Conservation (phyloP, 2,329 filamentous ascomycete genomes). For the Ophiostoma montium region DNA sequence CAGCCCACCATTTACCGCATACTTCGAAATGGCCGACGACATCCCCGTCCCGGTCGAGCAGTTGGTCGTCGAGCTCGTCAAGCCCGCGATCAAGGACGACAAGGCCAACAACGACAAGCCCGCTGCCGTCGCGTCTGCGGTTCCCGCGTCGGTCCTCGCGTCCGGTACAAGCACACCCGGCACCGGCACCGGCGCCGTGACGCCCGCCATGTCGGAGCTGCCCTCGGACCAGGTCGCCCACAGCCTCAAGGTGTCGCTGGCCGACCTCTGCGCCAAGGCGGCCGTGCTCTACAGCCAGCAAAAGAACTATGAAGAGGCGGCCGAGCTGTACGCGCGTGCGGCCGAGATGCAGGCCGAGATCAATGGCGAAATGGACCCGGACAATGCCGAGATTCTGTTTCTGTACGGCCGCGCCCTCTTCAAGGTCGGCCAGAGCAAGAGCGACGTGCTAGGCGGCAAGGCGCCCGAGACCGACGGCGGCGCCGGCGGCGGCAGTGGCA, state of each 20-base stretch:
- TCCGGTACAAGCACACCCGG: slow-evolving; percentile 17
- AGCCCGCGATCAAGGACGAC: slow-evolving; percentile 1
- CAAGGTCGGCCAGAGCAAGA: slow-evolving; percentile 86
- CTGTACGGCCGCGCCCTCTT: slow-evolving; percentile 88
- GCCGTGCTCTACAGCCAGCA: slow-evolving; percentile 78
- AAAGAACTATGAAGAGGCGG: slow-evolving; percentile 63
- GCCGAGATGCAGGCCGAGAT: slow-evolving; percentile 80
- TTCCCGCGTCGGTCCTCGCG: slow-evolving; percentile 3
- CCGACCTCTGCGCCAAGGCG: slow-evolving; percentile 67
- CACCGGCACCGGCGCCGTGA: slow-evolving; percentile 19
- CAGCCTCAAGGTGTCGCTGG: slow-evolving; percentile 47
- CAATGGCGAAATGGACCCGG: slow-evolving; percentile 80
- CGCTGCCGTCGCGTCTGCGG: slow-evolving; percentile 7
- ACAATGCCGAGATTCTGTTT: slow-evolving; percentile 89
- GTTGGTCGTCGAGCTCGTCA: not conserved
- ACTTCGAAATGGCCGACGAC: slow-evolving; percentile 9
- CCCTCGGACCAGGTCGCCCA: slow-evolving; percentile 20
- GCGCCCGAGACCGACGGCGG: slow-evolving; percentile 38
- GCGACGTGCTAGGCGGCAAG: slow-evolving; percentile 80
- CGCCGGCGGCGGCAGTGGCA: slow-evolving; percentile 22
- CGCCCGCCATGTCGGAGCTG: slow-evolving; percentile 19
- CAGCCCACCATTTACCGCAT: no score
- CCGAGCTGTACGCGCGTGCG: slow-evolving; percentile 78
- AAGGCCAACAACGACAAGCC: no score
- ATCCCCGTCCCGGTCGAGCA: not conserved